Conservation (phyloP, 176 grass and related monocot species). For the Avena insularis region DNA sequence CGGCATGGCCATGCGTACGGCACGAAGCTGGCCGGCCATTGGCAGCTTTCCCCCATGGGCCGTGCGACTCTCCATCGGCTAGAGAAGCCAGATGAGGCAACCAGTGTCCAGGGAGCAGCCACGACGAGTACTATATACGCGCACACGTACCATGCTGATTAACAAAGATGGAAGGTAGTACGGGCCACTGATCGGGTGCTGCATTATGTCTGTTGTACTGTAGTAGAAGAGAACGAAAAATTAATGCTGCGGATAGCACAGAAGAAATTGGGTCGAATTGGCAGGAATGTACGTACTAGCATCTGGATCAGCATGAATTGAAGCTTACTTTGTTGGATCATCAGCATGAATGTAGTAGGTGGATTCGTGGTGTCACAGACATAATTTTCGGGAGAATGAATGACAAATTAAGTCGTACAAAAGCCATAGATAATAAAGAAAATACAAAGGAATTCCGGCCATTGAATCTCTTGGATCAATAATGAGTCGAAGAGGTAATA, state of each 20-base stretch:
- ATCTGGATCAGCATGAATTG: no score
- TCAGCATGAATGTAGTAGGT: no score
- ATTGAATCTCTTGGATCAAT: no score
- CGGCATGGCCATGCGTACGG: neutral
- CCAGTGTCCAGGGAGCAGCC: neutral
- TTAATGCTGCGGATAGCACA: neutral
- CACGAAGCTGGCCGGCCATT: constrained; percentile 36
- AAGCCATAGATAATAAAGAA: no score
- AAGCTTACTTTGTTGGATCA: no score
- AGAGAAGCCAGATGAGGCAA: constrained; percentile 10
- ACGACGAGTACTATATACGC: neutral
- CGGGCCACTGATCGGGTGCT: neutral
- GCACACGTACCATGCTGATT: neutral
- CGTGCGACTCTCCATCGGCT: neutral
- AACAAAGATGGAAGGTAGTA: no score
- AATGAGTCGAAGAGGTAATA: no score
- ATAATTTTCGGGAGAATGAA: no score
- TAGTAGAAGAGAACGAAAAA: neutral
- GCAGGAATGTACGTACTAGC: no score
- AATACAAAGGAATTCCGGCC: no score
- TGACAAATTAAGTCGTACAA: no score
- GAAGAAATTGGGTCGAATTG: neutral
- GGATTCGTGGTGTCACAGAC: no score
- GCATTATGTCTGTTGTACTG: neutral
- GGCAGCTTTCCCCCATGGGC: constrained; percentile 27